phyloP scores from a whole-genome alignment of 179 eudicot species.

The Gypsophila paniculata region DNA sequence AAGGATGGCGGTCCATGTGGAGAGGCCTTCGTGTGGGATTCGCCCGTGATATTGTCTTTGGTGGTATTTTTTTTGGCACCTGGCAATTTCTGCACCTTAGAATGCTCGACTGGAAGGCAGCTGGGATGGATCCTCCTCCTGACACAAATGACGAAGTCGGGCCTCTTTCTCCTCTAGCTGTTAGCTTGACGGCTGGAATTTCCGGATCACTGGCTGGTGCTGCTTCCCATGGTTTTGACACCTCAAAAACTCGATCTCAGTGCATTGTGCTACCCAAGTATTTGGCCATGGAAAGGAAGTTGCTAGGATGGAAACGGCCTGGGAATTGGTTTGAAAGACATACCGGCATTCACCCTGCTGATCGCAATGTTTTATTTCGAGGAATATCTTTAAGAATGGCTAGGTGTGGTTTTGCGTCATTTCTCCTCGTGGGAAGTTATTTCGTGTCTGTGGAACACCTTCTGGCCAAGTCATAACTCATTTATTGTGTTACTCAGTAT shows the following conservation, averaged over 20 bases:
- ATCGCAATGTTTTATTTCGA: constrained; percentile 62
- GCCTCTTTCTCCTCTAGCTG: constrained; percentile 70
- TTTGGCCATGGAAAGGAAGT: constrained; percentile 66
- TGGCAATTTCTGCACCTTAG: constrained; percentile 75
- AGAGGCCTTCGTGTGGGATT: constrained; percentile 73
- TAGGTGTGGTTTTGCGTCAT: constrained; percentile 78
- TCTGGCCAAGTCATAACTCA: constrained; percentile 28
- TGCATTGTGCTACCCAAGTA: constrained; percentile 80
- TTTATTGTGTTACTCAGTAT: neutral
- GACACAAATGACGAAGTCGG: constrained; percentile 62
- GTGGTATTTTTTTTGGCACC: constrained; percentile 75
- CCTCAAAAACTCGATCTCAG: constrained; percentile 73
- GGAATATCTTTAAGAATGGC: constrained; percentile 76
- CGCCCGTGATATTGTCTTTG: constrained; percentile 72
- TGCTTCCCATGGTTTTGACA: constrained; percentile 90
- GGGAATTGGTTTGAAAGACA: constrained; percentile 80
- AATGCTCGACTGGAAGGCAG: constrained; percentile 83
- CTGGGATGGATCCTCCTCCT: constrained; percentile 69
- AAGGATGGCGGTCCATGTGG: constrained; percentile 85
- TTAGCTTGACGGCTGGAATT: constrained; percentile 78
- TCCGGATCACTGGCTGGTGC: constrained; percentile 89
- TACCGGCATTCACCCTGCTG: constrained; percentile 82
- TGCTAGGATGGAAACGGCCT: constrained; percentile 68
- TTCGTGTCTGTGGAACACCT: constrained; percentile 53
- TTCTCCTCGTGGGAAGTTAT: constrained; percentile 63